Base-by-base conservation (phyloP, 768 basidiomycete species). In the Hericium erinaceus region DNA sequence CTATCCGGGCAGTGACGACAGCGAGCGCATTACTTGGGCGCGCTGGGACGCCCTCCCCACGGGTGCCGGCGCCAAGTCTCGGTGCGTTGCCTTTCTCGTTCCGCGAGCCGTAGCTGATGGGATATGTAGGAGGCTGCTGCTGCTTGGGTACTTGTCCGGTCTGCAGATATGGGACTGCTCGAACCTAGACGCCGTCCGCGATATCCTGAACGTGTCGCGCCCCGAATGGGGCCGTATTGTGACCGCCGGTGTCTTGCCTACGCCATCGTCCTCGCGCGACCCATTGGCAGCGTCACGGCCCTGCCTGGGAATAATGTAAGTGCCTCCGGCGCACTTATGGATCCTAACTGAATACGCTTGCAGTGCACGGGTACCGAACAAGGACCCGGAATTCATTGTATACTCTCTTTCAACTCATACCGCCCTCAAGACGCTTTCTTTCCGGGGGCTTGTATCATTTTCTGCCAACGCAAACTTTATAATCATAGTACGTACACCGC, bases 151-250 rank as follows among this genome's bases (percentile, higher is more conserved):
- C 65, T 59, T 65, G 37, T 69, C 71, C 13, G 78, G 80, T 5
- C 63, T 87, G 41, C 80, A 84, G 64, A 72, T 84, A 18, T 87
- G 84, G 83, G 83, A 85, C 61, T 80, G 80, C 62, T 74, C 78
- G 12, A 73, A 79, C 58, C 67, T 86, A 9, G 78, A 70, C 56
- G 62, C 75, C 1, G 74, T 82, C 6, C 67, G 69, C 2, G 84
- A 87, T 62, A 60, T 85, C 3, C 66, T 87, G 57, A 81, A 85
- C 58, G 57, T 87, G 38, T 62, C 71, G 9, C 71, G 64, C 56
- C 41, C 68, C 28, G 64, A 66, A 11, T 76, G 70, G 74, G 72
- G 71, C 8, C 59, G 62, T 40, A 60, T 71, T 53, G 64, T 68
- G 41, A 73, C 72, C 58, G 79, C 77, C 39, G 73, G 68, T 33